A percentile compares a stretch with the other conserved stretches of the same genome.
Conservation (phyloP, 768 basidiomycete genomes). For the Hygrocybe punicea region DNA sequence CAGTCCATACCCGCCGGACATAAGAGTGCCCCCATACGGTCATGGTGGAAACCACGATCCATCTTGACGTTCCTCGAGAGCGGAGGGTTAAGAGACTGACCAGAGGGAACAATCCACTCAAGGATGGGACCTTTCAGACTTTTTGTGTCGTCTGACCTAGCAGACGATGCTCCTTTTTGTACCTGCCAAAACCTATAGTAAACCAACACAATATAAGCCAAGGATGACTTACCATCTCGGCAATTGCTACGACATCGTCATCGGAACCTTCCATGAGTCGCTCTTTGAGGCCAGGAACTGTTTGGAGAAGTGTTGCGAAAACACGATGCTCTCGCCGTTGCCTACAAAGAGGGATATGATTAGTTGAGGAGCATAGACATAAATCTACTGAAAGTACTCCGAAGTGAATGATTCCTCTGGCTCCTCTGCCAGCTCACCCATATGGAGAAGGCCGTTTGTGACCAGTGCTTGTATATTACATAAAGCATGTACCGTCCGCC, state of each 20-base stretch:
- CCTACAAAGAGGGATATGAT: not conserved
- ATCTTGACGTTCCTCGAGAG: not conserved
- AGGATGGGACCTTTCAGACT: not conserved
- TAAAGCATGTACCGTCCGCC: not conserved
- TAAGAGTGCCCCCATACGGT: not conserved
- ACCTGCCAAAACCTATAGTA: not conserved
- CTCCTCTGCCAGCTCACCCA: not conserved
- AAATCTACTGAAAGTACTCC: not conserved
- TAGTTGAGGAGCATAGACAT: not conserved
- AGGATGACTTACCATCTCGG: slow-evolving; percentile 2
- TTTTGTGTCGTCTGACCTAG: slow-evolving; percentile 1
- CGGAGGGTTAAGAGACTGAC: slow-evolving; percentile 1
- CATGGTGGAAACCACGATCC: not conserved
- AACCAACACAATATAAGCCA: not conserved
- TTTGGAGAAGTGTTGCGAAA: not conserved
- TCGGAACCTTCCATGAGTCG: slow-evolving; percentile 3
- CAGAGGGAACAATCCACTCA: not conserved
- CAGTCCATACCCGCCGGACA: not conserved
- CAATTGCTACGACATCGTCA: not conserved
- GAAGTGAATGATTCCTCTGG: not conserved
- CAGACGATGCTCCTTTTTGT: not conserved
- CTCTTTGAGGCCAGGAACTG: slow-evolving; percentile 1
- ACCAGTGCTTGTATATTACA: not conserved
- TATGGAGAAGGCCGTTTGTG: not conserved
- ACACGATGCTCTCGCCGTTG: slow-evolving; percentile 3